These are phyloP conservation scores for Ogataea zsoltii DNA, from an alignment of 805 yeast species.

Conservation along the genomic window DNA sequence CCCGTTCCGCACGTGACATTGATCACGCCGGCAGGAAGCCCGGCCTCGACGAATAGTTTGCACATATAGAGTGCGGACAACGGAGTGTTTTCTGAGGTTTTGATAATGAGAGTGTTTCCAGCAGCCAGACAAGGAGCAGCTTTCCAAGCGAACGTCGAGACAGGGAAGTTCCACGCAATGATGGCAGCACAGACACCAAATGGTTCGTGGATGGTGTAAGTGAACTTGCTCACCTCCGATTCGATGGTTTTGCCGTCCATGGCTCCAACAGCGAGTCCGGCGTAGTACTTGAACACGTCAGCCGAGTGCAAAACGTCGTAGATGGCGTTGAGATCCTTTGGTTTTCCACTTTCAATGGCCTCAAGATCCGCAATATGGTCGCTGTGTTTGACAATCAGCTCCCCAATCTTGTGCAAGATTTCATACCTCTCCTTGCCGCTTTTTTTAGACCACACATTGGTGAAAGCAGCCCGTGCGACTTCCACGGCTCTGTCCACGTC, in stretches of 20 bases:
- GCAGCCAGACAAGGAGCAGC: slow-evolving; percentile 68
- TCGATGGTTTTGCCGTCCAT: slow-evolving; percentile 61
- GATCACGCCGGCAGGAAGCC: slow-evolving; percentile 64
- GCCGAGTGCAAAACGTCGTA: slow-evolving; percentile 61
- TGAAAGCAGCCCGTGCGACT: slow-evolving; percentile 53
- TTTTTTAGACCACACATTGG: slow-evolving; percentile 45
- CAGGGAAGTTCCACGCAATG: slow-evolving; percentile 75
- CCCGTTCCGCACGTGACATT: slow-evolving; percentile 67
- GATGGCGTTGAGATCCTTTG: slow-evolving; percentile 50
- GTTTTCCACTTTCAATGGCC: slow-evolving; percentile 62
- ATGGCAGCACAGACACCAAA: slow-evolving; percentile 71
- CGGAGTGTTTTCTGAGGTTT: slow-evolving; percentile 68
- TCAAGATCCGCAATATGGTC: slow-evolving; percentile 57
- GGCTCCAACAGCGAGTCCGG: slow-evolving; percentile 75
- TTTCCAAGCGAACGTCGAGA: slow-evolving; percentile 69
- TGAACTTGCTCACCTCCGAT: slow-evolving; percentile 54
- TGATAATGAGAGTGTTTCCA: slow-evolving; percentile 63
- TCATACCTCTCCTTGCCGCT: slow-evolving; percentile 50
- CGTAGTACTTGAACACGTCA: slow-evolving; percentile 60
- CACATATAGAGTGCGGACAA: slow-evolving; percentile 61
- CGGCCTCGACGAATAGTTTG: slow-evolving; percentile 55
- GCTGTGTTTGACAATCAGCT: slow-evolving; percentile 47
- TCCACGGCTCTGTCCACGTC: slow-evolving; percentile 57
- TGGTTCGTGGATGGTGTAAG: slow-evolving; percentile 67
- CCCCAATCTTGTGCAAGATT: slow-evolving; percentile 48